Evolutionary conservation across 2,329 filamentous ascomycete genomes (phyloP).

Genomic region (Trichoderma harzianum): DNA sequence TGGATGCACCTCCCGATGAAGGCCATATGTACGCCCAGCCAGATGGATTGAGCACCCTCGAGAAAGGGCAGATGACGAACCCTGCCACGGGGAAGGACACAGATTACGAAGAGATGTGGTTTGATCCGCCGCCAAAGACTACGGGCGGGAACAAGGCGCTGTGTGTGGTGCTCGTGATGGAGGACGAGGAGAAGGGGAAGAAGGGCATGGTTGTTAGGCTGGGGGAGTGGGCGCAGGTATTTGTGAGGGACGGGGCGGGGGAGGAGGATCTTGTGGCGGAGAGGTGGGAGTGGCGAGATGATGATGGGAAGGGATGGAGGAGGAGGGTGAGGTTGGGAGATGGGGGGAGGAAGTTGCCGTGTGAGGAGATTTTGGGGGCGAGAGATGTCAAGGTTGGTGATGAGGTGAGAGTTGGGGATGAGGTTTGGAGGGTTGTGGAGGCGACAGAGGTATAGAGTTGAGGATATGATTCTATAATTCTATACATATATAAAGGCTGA

Average conservation of each 20-base stretch:
- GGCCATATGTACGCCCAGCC: slow-evolving; percentile 51
- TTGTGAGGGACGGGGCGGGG: slow-evolving; percentile 42
- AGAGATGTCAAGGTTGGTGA: slow-evolving; percentile 1
- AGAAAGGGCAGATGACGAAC: slow-evolving; percentile 59
- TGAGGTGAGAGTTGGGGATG: neutral
- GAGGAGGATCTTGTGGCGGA: slow-evolving; percentile 43
- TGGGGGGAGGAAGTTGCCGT: slow-evolving; percentile 35
- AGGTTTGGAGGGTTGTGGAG: slow-evolving; percentile 21
- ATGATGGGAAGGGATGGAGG: slow-evolving; percentile 32
- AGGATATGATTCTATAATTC: neutral
- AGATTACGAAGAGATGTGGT: slow-evolving; percentile 67
- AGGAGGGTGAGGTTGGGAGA: slow-evolving; percentile 36
- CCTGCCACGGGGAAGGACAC: slow-evolving; percentile 48
- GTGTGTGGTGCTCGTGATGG: slow-evolving; percentile 42
- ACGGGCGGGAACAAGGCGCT: neutral
- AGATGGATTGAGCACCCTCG: slow-evolving; percentile 43
- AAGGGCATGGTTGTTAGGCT: slow-evolving; percentile 53
- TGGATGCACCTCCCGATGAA: slow-evolving; percentile 45
- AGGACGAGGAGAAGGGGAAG: slow-evolving; percentile 30
- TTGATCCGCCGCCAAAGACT: slow-evolving; percentile 38
- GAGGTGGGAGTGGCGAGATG: slow-evolving; percentile 48
- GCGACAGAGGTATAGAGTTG: neutral
- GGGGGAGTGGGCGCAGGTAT: slow-evolving; percentile 54
- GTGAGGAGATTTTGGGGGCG: slow-evolving; percentile 24
- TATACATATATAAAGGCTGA: neutral